Evolutionary conservation across 495 filamentous ascomycete genomes (phyloP).

Genomic region (Rhypophila decipiens): DNA sequence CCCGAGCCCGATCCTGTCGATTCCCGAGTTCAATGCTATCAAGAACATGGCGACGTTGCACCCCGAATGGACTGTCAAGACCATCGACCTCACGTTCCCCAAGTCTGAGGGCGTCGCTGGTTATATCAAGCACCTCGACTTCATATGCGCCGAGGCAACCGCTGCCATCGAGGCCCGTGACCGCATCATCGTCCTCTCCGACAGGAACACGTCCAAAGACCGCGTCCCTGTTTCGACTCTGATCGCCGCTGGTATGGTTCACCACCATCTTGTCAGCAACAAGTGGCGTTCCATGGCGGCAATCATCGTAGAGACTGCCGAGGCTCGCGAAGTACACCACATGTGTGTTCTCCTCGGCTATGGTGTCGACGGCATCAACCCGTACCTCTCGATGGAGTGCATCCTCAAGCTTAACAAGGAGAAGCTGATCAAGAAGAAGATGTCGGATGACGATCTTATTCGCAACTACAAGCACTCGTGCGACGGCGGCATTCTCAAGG

Average conservation of each 20-base stretch:
- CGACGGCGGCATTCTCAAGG: slow-evolving; percentile 96
- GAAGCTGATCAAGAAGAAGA: slow-evolving; percentile 83
- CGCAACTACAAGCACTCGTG: slow-evolving; percentile 98
- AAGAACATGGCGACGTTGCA: slow-evolving; percentile 71
- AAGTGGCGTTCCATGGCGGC: slow-evolving; percentile 92
- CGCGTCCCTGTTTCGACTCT: slow-evolving; percentile 85
- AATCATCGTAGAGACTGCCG: slow-evolving; percentile 86
- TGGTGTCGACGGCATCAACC: slow-evolving; percentile 92
- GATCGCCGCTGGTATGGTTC: slow-evolving; percentile 88
- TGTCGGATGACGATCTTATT: slow-evolving; percentile 78
- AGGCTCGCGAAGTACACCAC: slow-evolving; percentile 97
- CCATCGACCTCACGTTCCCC: slow-evolving; percentile 95
- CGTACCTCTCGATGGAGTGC: slow-evolving; percentile 95
- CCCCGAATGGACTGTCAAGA: slow-evolving; percentile 81
- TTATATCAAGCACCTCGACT: slow-evolving; percentile 84
- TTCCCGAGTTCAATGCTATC: slow-evolving; percentile 86
- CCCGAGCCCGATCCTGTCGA: slow-evolving; percentile 84
- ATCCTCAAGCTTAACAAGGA: slow-evolving; percentile 98
- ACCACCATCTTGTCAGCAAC: slow-evolving; percentile 95
- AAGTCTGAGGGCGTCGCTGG: slow-evolving; percentile 79
- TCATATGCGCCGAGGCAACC: slow-evolving; percentile 80
- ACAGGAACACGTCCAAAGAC: slow-evolving; percentile 77
- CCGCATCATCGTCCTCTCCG: slow-evolving; percentile 84
- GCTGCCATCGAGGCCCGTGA: slow-evolving; percentile 80
- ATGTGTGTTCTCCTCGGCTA: slow-evolving; percentile 98